Evolutionary conservation across 306 rosid genomes (phyloP).

Genomic region (Begonia peltatifolia): DNA sequence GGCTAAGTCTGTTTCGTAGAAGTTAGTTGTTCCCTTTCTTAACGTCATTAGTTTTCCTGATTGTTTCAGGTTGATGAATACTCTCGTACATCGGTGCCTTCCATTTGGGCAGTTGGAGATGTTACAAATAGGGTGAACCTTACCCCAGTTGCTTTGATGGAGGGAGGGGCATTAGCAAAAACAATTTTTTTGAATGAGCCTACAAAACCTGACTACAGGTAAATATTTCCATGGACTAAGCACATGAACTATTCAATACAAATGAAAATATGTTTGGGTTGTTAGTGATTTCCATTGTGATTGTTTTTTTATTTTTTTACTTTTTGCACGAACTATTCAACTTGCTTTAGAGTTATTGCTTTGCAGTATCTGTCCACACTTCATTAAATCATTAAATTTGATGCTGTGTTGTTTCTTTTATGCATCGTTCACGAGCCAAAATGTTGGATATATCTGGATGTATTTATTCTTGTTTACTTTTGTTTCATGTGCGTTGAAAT

Average conservation of each 20-base stretch:
- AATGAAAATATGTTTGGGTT: neutral
- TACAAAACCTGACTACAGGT: constrained; percentile 91
- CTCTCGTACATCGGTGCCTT: constrained; percentile 83
- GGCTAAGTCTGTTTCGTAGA: neutral
- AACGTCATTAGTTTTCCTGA: constrained; percentile 1
- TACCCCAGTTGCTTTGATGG: constrained; percentile 99
- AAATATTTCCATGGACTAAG: constrained; percentile 2
- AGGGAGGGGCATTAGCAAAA: constrained; percentile 73
- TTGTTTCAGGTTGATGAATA: constrained; percentile 71
- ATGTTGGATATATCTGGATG: too few species aligned
- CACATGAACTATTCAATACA: neutral
- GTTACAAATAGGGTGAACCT: constrained; percentile 86
- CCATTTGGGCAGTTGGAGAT: constrained; percentile 97
- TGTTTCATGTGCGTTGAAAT: too few species aligned
- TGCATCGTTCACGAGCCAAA: too few species aligned
- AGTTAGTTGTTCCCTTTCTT: neutral
- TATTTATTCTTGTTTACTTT: too few species aligned
- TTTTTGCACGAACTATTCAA: too few species aligned
- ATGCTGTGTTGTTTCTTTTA: too few species aligned
- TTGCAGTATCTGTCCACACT: too few species aligned
- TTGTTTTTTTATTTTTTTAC: too few species aligned
- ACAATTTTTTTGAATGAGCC: constrained; percentile 70
- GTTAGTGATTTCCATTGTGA: neutral
- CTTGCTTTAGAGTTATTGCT: too few species aligned
- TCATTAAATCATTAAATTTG: too few species aligned